Evolutionary conservation across 345 rosid genomes (phyloP).

Genomic region (Salix purpurea): DNA sequence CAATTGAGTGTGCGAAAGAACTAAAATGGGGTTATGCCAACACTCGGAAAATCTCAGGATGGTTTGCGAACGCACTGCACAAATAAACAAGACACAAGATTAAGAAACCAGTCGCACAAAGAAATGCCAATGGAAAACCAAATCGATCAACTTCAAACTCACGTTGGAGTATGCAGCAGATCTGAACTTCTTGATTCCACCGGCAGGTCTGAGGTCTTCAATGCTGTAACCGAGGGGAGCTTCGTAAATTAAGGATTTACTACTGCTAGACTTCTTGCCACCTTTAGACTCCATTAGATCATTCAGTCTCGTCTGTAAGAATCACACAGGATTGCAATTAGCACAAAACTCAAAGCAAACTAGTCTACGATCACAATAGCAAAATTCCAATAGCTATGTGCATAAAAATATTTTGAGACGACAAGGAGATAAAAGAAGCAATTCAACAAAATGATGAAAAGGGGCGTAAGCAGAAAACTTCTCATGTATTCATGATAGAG

Average conservation of each 20-base stretch:
- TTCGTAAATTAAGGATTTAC: slow-evolving; percentile 26
- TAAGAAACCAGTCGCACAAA: not conserved
- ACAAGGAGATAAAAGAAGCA: not conserved
- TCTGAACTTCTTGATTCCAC: slow-evolving; percentile 34
- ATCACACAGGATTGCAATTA: not conserved
- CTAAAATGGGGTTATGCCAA: slow-evolving; percentile 18
- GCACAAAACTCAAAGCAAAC: not conserved
- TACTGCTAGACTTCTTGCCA: slow-evolving; percentile 30
- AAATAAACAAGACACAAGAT: not conserved
- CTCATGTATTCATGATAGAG: not conserved
- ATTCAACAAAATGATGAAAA: not conserved
- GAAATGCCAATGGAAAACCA: not conserved
- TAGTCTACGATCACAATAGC: not conserved
- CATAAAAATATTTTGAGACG: not conserved
- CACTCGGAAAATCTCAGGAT: slow-evolving; percentile 17
- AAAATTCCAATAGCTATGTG: not conserved
- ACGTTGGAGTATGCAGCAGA: slow-evolving; percentile 39
- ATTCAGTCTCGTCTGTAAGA: slow-evolving; percentile 18
- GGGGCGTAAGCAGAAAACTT: not conserved
- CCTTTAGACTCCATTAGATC: slow-evolving; percentile 36
- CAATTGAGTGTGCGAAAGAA: not conserved
- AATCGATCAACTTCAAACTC: not conserved
- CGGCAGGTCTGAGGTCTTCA: slow-evolving; percentile 30
- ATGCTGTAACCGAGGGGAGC: slow-evolving; percentile 35
- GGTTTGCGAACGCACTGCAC: slow-evolving; percentile 26